Evolutionary conservation across 1,284 basidiomycete species (phyloP), one percentile per base, ranked within the genome.

Genomic region (Pholiota adiposa): DNA sequence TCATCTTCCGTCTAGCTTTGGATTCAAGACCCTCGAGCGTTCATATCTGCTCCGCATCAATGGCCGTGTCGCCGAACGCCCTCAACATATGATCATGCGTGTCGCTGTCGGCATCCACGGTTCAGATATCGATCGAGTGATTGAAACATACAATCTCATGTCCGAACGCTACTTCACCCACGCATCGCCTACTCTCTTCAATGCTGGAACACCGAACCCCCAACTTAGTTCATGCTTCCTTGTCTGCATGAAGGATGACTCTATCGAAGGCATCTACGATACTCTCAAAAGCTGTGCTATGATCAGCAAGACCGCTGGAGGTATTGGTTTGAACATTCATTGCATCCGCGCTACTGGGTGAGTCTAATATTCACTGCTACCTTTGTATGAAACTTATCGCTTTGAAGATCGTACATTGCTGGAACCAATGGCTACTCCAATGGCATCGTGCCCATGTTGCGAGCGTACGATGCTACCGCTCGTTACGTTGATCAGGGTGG

Each of bases 41-140:
- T 98, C 97, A 3, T 99, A 99, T 77, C 86, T 99, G 7, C 89
- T 99, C 51, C 90, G 94, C 62, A 90, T 98, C 78, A 88, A 98
- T 73, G 94, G 94, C 59, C 94, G 94, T 69, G 93, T 97, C 51
- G 97, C 96, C 51, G 97, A 99, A 77, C 89, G 97, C 54, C 97
- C 97, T 33, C 97, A 99, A 73, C 97, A 99, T 78, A 94, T 99
- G 89, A 91, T 99, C 72, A 99, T 99, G 97, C 96, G 97, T 77
- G 97, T 99, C 56, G 93, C 97, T 50, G 94, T 99, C 52, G 97
- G 97, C 60, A 97, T 99, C 65, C 97, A 99, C 74, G 96, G 96
- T 11, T 72, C 79, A 25, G 93, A 98, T 75, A 86, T 98, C 63
- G 94, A 97, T 27, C 89, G 89, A 51, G 95, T 90, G 53, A 82